Base-by-base conservation (phyloP, 2,329 filamentous ascomycete species). In the Mariannaea elegans region DNA sequence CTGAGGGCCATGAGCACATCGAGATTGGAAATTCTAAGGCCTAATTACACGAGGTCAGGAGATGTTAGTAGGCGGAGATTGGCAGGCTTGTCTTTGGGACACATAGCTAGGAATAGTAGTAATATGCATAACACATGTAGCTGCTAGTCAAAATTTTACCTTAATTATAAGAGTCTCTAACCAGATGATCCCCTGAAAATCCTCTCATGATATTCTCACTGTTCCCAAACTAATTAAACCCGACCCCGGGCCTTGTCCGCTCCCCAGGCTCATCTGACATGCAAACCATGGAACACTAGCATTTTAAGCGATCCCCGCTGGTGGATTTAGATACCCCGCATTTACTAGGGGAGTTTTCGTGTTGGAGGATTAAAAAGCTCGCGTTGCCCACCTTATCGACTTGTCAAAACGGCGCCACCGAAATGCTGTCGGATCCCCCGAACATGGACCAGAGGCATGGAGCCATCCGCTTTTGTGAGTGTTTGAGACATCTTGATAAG, bases 381-480 rank as follows among this genome's bases (percentile, higher is more conserved):
- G 39, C 50, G 50, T 19, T 53, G 38, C 39, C 50, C 50, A 31
- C 19, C 7, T 8, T 6, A 8, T 50, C 36, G 10, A 4, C 7
- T 13, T 16, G 29, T 19, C 14, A 24, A 21, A 41, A 55, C 42
- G 51, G 51, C 51, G 51, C 51, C 42, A 7, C 42, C 41, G 32
- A 39, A 39, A 47, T n/a, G 39, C 29, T 34, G 50, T 34, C 51
- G 51, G 39, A 55, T 39, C 42, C 23, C 32, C 39, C 51, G 41
- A 51, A 29, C 23, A 41, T 38, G 48, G 36, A 42, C 48, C 16
- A n/a, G 7, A 39, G 45, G 51, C 36, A 62, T 62, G 59, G 59
- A 62, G 44, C 55, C 49, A 16, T 49, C 59, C 19, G 42, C 45
- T 29, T 62, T 58, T 41, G 59, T 59, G 36, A 59, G 59, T 54